A percentile compares a stretch with the other conserved stretches of the same genome.
Evolutionary conservation across 352 stramenopile genomes (phyloP).

Genomic region (Phytophthora megakarya): DNA sequence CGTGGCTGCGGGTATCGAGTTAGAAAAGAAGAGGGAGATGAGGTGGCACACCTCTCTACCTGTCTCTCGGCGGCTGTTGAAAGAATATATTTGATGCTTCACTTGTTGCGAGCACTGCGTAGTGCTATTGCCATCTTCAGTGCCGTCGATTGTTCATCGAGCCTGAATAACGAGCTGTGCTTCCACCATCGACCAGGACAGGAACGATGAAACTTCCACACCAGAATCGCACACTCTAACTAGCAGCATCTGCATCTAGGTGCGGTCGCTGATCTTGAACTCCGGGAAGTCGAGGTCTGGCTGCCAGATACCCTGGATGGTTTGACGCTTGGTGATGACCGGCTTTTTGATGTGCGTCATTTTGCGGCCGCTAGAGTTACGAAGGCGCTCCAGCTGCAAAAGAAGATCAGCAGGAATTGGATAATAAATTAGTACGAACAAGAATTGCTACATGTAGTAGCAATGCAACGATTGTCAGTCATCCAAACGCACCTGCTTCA

Average conservation of each 20-base stretch:
- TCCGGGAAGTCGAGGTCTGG: constrained; percentile 84
- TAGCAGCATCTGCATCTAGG: constrained; percentile 33
- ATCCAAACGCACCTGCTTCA: constrained; percentile 64
- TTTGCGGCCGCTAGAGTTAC: constrained; percentile 88
- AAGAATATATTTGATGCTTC: constrained; percentile 57
- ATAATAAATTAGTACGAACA: too few relatives aligned
- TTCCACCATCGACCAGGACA: background rate
- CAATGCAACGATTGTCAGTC: background rate
- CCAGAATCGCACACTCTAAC: background rate
- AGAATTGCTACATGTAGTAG: background rate
- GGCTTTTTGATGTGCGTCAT: constrained; percentile 89
- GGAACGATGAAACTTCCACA: background rate
- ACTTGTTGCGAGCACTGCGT: constrained; percentile 17
- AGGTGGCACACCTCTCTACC: constrained; percentile 9
- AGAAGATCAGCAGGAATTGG: too few relatives aligned
- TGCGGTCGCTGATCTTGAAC: constrained; percentile 80
- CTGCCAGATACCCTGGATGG: constrained; percentile 89
- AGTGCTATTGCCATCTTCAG: constrained; percentile 20
- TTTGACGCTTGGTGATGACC: constrained; percentile 80
- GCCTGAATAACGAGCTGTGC: background rate
- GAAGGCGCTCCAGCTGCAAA: constrained; percentile 74
- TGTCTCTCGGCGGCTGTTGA: constrained; percentile 31
- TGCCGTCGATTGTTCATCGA: background rate
- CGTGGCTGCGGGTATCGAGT: constrained; percentile 8
- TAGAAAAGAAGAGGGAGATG: constrained; percentile 20